Base-by-base conservation (phyloP, 2,329 filamentous ascomycete species). In the Cucurbitaria berberidis region DNA sequence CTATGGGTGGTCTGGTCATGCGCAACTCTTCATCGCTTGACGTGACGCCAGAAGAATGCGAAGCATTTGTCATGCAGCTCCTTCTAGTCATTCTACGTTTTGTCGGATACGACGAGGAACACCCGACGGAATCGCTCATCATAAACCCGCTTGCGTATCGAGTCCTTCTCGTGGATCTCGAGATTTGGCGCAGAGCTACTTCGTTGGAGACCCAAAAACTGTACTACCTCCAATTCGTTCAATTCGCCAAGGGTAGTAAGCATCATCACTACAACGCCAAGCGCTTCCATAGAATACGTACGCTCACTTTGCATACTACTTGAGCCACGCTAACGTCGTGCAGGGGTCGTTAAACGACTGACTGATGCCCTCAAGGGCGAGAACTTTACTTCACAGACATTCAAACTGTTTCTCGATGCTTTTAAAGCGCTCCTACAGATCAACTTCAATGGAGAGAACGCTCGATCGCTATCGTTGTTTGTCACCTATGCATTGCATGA, bases 91-190 rank as follows among this genome's bases (percentile, higher is more conserved):
- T 96, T 3, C 82, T 99, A 16, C 83, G 84, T 7, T 99, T 98
- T 72, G 87, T 97, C 53, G 95, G 95, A 3, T 98, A 96, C 74
- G 88, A 93, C 56, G 87, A 89, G 60, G 79, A 84, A n/a, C 82
- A 87, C 29, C 90, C 92, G 0, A 86, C 91, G 52, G 88, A 93
- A 52, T 97, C 93, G 1, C 90, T 97, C 65, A 96, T 99, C 70
- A 90, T 96, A 63, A 99, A 99, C 66, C 93, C 95, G 0, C 82
- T 99, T 57, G 95, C 93, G 3, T 99, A 98, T 75, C 88, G 95
- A 40, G 88, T 96, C 29, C 81, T 99, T 16, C 82, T 99, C 24
- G 90, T 98, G 48, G 95, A 99, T 74, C 86, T 96, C 61, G 93
- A 97, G 66, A 89, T 93, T 18, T 99, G 95, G 95, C 86, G 93